These are phyloP conservation scores for Penicillium sp. DNA, from an alignment of 2,329 filamentous ascomycete genomes.

Conservation along the genomic window DNA sequence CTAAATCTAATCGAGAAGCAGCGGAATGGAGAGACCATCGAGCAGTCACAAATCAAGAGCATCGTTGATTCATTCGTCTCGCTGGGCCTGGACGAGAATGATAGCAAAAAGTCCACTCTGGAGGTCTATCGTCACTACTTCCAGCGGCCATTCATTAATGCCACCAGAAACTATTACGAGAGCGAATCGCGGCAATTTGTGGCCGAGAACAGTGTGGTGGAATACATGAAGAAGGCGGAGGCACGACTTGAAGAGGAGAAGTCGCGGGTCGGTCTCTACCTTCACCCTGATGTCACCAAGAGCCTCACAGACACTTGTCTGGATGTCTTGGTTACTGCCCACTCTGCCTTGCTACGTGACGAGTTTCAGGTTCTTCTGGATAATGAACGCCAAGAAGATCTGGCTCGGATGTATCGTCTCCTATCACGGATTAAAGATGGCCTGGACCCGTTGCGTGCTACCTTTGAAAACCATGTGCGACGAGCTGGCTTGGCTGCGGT, in stretches of 20 bases:
- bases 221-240: slow-evolving; percentile 99
- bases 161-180: slow-evolving; percentile 80
- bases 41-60: slow-evolving; percentile 92
- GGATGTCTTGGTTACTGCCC: slow-evolving; percentile 79
- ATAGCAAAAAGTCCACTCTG: slow-evolving; percentile 86
- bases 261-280: slow-evolving; percentile 82
- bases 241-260: slow-evolving; percentile 84
- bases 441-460: slow-evolving; percentile 75
- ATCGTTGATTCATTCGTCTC: slow-evolving; percentile 97
- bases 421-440: slow-evolving; percentile 85
- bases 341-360: slow-evolving; percentile 78
- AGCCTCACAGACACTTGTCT: slow-evolving; percentile 84
- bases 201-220: slow-evolving; percentile 92
- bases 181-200: slow-evolving; percentile 91
- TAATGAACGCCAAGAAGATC: slow-evolving; percentile 89
- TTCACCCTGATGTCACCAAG: slow-evolving; percentile 81
- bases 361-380: slow-evolving; percentile 94
- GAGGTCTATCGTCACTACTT: slow-evolving; percentile 93
- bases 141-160: slow-evolving; percentile 81
- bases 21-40: slow-evolving; percentile 93
- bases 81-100: slow-evolving; percentile 85
- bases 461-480: slow-evolving; percentile 87
- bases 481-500: slow-evolving; percentile 84
- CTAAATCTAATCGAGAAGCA: slow-evolving; percentile 95
- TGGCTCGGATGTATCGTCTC: slow-evolving; percentile 92